These are phyloP conservation scores for Rubia peregrina DNA, from an alignment of 305 asterid genomes.

Conservation along the genomic window DNA sequence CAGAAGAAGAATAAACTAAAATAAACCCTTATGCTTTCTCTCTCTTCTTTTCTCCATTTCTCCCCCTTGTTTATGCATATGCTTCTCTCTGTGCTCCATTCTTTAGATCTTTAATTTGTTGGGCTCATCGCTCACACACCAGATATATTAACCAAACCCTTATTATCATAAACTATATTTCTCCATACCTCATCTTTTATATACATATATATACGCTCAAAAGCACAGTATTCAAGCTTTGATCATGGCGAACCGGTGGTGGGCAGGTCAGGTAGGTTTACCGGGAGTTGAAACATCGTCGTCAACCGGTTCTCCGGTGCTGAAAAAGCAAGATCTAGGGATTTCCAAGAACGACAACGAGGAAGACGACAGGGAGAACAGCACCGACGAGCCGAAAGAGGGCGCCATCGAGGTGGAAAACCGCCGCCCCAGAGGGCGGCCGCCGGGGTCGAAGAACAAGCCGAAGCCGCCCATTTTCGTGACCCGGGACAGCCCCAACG, in stretches of 20 bases:
- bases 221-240: not conserved
- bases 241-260: constrained; percentile 41
- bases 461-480: constrained; percentile 37
- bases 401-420: constrained; percentile 34
- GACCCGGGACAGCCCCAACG: constrained; percentile 41
- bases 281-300: constrained; percentile 34
- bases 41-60: not conserved
- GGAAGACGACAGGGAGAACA: constrained; percentile 30
- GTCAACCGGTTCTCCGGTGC: constrained; percentile 24
- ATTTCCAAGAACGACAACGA: constrained; percentile 32
- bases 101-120: constrained; percentile 13
- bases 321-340: constrained; percentile 39
- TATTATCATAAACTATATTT: not conserved
- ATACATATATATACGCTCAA: not conserved
- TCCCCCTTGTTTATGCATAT: not conserved
- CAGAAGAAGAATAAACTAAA: not conserved
- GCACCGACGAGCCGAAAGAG: constrained; percentile 36
- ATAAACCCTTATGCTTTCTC: not conserved
- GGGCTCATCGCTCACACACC: constrained; percentile 23
- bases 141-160: constrained; percentile 6
- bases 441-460: too few relatives aligned
- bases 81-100: not conserved
- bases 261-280: constrained; percentile 39
- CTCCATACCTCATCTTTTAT: too few relatives aligned
- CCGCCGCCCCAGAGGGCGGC: constrained; percentile 38